Evolutionary conservation across 352 stramenopile genomes (phyloP), one percentile per base, ranked within the genome.

Genomic region (Achlya hypogyna): DNA sequence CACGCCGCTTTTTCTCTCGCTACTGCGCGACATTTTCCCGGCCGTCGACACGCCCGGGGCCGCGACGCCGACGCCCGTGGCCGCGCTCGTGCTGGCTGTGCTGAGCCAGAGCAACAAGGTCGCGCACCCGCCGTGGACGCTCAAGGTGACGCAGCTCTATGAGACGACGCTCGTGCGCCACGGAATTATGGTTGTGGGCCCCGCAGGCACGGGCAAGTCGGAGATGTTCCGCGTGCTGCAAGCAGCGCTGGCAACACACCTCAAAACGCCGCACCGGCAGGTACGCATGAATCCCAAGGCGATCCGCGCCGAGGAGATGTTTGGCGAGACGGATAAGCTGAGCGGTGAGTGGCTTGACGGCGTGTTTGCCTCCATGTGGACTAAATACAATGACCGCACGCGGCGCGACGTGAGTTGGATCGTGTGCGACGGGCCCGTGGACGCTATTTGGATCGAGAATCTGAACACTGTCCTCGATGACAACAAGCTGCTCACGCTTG

Each of bases 391-490:
- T 64, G 85, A 96, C 66, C 74, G 86, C 28, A 78, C 71, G 10
- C 73, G 86, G 22, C 91, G 90, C 62, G 85, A 96, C 58, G 74
- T 89, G 31, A 78, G 77, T n/a, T 98, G 92, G 92, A 91, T 93
- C 28, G 82, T 98, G 5, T 97, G 96, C 43, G 92, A 98, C 65
- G 92, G 91, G 0, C 91, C 92, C 0, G 93, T 98, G 5, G 92
- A 98, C 62, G 87, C 92, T 3, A 78, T 97, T 22, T 98, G 92
- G 92, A 97, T 98, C 60, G 92, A 98, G 70, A 97, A 98, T 70
- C 86, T 98, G 51, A 98, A 98, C 75, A 97, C 91, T 0, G 92
- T 98, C 5, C 73, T 98, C 2, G 92, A 98, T 64, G 92, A 98
- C 74, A 98, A 97, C 74, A 97, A 96, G 75, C 91, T 94, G 9